Evolutionary conservation across 2,329 filamentous ascomycete genomes (phyloP).

Genomic region (Emergomyces orientalis): DNA sequence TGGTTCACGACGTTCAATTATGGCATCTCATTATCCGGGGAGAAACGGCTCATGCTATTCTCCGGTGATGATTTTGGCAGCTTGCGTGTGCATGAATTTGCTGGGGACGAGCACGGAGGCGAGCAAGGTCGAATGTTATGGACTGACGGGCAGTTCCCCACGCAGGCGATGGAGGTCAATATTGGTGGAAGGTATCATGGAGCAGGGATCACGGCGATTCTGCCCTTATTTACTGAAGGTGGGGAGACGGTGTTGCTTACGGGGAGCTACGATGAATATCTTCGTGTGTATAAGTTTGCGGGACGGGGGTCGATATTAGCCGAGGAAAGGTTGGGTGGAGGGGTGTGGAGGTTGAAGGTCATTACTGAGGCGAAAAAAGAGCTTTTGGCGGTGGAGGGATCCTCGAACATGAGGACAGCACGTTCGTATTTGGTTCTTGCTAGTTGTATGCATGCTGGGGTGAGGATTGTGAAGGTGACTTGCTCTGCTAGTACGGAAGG

Average conservation of each 20-base stretch:
- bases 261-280: constrained; percentile 81
- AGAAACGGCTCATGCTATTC: constrained; percentile 24
- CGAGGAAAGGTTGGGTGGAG: constrained; percentile 60
- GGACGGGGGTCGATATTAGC: constrained; percentile 42
- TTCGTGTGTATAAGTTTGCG: constrained; percentile 52
- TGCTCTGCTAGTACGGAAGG: constrained; percentile 14
- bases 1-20: constrained; percentile 29
- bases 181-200: constrained; percentile 53
- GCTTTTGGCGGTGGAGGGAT: background rate
- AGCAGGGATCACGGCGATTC: constrained; percentile 81
- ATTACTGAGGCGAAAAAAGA: constrained; percentile 17
- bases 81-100: constrained; percentile 26
- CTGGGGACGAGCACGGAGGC: constrained; percentile 7
- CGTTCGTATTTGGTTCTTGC: constrained; percentile 52
- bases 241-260: constrained; percentile 59
- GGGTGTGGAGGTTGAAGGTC: constrained; percentile 77
- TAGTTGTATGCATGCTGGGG: constrained; percentile 89
- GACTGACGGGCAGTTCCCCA: constrained; percentile 2
- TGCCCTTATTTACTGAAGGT: constrained; percentile 53
- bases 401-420: constrained; percentile 12
- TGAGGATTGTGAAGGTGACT: constrained; percentile 50
- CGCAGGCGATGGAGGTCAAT: constrained; percentile 19
- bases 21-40: background rate
- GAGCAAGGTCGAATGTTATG: constrained; percentile 11
- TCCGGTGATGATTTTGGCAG: constrained; percentile 34